Evolutionary conservation across 2,329 filamentous ascomycete genomes (phyloP).

Genomic region (Aspergillus intermedius): DNA sequence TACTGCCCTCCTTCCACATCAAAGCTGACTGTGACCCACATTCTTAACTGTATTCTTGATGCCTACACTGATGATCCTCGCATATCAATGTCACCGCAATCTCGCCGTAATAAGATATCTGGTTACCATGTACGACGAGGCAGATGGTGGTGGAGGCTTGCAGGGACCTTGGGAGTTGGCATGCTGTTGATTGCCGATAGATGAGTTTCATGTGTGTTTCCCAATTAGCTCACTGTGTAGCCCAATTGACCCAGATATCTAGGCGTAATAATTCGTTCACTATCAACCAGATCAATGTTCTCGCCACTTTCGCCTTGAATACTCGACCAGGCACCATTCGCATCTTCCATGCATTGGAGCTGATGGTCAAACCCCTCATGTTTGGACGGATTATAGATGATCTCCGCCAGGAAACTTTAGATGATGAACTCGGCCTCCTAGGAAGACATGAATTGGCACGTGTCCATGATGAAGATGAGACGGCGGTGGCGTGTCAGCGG

Average conservation of each 20-base stretch:
- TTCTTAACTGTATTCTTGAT: conserved; percentile 1
- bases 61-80: neutral
- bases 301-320: conserved; percentile 6
- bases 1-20: too few relatives aligned
- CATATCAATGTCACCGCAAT: neutral
- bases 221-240: neutral
- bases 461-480: conserved; percentile 2
- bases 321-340: conserved; percentile 9
- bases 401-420: conserved; percentile 2
- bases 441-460: neutral
- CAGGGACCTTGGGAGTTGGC: neutral
- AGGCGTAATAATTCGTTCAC: conserved; percentile 1
- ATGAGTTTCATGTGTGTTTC: neutral
- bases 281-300: conserved; percentile 1
- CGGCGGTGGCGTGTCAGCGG: conserved; percentile 1
- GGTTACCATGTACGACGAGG: neutral
- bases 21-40: too few relatives aligned
- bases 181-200: neutral
- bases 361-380: conserved; percentile 6
- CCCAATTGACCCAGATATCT: neutral
- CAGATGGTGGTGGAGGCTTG: neutral
- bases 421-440: neutral
- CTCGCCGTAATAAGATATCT: conserved; percentile 1
- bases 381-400: conserved; percentile 4
- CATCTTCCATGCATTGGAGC: conserved; percentile 6